Percentiles rank a stretch among this genome's conserved stretches.
Conservation (phyloP, 495 filamentous ascomycete genomes). For the Pyrenula massariospora region DNA sequence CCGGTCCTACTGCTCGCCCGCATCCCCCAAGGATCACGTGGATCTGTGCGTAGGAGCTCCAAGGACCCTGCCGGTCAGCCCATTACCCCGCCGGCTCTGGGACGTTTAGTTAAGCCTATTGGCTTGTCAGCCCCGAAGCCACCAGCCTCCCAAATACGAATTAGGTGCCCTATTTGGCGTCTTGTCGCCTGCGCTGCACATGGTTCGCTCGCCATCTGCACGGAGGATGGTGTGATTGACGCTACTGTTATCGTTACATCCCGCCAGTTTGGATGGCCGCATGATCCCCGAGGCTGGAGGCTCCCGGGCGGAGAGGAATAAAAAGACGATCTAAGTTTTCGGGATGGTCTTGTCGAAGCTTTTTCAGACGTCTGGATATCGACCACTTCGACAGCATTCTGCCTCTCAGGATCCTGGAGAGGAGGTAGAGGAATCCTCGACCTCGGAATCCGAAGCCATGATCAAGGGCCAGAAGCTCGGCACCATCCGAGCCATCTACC, state of each 20-base stretch:
- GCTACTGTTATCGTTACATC: neutral
- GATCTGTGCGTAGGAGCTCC: neutral
- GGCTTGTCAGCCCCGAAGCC: neutral
- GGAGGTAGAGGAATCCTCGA: neutral
- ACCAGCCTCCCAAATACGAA: neutral
- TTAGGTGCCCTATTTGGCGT: neutral
- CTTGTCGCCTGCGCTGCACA: too few species aligned
- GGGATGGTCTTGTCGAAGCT: neutral
- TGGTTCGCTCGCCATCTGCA: neutral
- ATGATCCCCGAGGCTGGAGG: neutral
- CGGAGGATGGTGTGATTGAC: neutral
- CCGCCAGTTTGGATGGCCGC: neutral
- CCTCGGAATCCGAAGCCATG: neutral
- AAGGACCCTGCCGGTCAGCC: neutral
- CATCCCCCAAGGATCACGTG: neutral
- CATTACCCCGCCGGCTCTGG: neutral
- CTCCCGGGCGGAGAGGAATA: neutral
- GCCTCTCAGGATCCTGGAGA: neutral
- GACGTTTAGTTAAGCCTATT: neutral
- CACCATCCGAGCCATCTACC: constrained; percentile 19
- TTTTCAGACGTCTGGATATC: neutral
- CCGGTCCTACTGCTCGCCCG: neutral
- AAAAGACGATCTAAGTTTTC: neutral
- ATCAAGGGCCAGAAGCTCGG: constrained; percentile 11
- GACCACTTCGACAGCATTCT: neutral